Evolutionary conservation across 2,329 filamentous ascomycete genomes (phyloP), one percentile per base, ranked within the genome.

Genomic region (Dendryphion nanum): DNA sequence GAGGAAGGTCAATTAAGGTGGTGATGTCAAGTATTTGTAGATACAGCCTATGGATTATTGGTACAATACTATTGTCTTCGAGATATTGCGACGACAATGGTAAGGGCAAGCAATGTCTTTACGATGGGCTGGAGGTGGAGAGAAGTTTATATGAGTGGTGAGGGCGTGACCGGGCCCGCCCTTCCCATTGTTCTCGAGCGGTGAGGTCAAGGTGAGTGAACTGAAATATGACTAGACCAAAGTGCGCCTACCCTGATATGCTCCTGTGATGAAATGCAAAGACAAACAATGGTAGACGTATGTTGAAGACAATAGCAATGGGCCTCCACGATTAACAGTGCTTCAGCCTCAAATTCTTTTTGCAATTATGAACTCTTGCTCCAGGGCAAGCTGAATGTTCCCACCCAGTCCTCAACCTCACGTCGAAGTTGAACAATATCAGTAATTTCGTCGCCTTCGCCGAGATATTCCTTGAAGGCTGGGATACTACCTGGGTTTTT

Each of bases 341-440:
- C n/a, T n/a, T 26, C 10, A 26, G 10, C 10, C 23, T 26, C 23
- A 26, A 26, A 26, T 26, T n/a, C 10, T 26, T 10, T 26, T 26
- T 26, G n/a, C 23, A 26, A 26, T 30, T 30, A 62, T 33, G 48
- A 46, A 26, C 47, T 39, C 50, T 64, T 64, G 37, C 59, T 56
- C 66, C 66, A 69, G 2, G 66, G 66, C 17, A 69, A 47, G 18
- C 59, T 62, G 41, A 69, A 69, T 5, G 66, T 69, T 15, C 63
- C 61, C 12, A 67, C 65, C 66, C 66, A 69, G 33, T 67, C 64
- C 42, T 66, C 63, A 6, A 69, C 66, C 33, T 69, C 66, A 37
- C 61, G 59, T 33, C 66, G 50, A 20, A 69, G 44, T 40, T 68
- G 61, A 18, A 69, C 56, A 21, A 69, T 66, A 17, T 69, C 66